Conservation (phyloP, 2,329 filamentous ascomycete species). For the Nemania diffusa region DNA sequence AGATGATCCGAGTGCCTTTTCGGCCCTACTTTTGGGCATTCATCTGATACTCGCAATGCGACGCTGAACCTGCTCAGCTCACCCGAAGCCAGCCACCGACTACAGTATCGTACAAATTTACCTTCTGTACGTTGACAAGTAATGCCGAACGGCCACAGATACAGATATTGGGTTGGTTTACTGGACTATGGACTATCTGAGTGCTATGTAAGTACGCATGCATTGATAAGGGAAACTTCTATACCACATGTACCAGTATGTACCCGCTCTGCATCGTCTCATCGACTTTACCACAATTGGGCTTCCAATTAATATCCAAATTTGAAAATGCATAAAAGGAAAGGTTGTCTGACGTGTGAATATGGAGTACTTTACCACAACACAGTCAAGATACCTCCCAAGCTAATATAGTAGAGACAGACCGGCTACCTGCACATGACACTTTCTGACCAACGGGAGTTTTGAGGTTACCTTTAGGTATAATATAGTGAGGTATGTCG, state of each 20-base stretch:
- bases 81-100: conserved; percentile 13
- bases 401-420: neutral
- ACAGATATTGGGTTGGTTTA: neutral
- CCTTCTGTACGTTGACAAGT: too few species aligned
- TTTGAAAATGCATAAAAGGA: neutral
- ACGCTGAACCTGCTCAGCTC: conserved; percentile 30
- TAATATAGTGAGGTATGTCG: neutral
- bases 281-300: neutral
- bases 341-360: neutral
- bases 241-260: neutral
- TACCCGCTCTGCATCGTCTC: neutral
- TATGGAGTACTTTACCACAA: neutral
- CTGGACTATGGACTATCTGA: too few species aligned
- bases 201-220: too few species aligned
- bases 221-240: neutral
- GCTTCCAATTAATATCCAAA: neutral
- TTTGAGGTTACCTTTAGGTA: neutral
- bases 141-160: conserved; percentile 17
- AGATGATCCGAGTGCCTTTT: conserved; percentile 21
- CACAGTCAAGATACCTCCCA: neutral
- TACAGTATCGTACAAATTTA: too few species aligned
- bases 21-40: conserved; percentile 33
- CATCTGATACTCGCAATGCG: conserved; percentile 18
- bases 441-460: neutral
- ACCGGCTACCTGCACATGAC: neutral